These are phyloP conservation scores for Chrysopogon serrulatus DNA, from an alignment of 176 grass and related monocot species.

Conservation along the genomic window DNA sequence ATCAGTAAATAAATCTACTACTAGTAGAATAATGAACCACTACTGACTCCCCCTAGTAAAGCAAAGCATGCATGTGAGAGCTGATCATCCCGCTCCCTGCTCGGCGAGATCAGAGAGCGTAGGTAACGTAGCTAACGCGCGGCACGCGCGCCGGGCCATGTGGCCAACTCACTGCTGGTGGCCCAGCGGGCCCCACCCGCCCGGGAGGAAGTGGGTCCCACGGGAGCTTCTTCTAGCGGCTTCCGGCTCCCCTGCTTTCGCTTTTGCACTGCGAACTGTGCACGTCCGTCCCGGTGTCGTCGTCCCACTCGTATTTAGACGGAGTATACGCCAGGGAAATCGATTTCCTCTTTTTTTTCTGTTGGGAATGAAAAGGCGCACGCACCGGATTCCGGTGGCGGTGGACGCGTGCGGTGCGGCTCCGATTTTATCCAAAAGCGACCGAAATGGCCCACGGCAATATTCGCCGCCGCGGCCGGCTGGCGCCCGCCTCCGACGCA, in stretches of 20 bases:
- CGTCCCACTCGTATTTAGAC: background rate
- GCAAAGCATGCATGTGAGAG: background rate
- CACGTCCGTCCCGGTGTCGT: background rate
- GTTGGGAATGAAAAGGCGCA: background rate
- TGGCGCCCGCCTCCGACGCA: no score
- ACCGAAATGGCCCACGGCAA: no score
- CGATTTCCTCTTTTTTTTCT: no score
- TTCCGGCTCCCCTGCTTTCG: background rate
- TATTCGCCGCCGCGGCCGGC: no score
- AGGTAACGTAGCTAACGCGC: no score
- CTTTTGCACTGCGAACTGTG: background rate
- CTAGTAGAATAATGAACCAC: background rate
- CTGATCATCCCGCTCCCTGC: background rate
- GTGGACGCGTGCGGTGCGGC: background rate
- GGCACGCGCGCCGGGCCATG: background rate
- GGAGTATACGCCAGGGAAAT: no score
- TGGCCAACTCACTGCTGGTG: slow-evolving; percentile 42
- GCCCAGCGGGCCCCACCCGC: background rate
- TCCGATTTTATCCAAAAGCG: no score
- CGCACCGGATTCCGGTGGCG: background rate
- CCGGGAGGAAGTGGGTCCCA: background rate
- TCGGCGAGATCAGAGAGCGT: background rate
- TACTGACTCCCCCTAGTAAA: background rate
- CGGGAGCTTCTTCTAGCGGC: background rate
- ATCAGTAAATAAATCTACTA: slow-evolving; percentile 59